phyloP scores from a whole-genome alignment of 345 rosid genomes.

The Euphorbia tirucalli region DNA sequence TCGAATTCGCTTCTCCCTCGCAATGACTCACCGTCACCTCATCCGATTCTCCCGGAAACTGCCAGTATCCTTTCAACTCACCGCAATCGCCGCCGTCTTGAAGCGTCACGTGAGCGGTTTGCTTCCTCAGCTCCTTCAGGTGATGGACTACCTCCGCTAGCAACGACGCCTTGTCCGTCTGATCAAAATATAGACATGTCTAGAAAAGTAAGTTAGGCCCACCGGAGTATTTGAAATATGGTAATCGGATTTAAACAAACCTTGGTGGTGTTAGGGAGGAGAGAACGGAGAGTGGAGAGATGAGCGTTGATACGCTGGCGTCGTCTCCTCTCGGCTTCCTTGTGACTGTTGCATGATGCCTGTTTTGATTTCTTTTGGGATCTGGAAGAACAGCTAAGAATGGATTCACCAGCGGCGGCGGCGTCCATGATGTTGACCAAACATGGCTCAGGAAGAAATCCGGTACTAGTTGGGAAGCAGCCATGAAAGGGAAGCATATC shows the following conservation, averaged over 20 bases:
- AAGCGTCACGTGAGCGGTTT: conserved; percentile 38
- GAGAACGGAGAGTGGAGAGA: conserved; percentile 57
- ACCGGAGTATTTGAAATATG: no score
- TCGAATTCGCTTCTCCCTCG: conserved; percentile 20
- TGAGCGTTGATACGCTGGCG: conserved; percentile 61
- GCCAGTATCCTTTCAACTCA: conserved; percentile 16
- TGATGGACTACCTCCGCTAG: conserved; percentile 76
- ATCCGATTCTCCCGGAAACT: conserved; percentile 44
- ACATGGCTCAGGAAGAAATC: conserved; percentile 13
- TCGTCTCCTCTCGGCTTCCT: conserved; percentile 59
- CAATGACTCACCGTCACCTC: conserved; percentile 34
- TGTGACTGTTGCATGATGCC: conserved; percentile 49
- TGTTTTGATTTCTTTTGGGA: conserved; percentile 24
- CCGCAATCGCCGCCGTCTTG: conserved; percentile 17
- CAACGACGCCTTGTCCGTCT: conserved; percentile 85
- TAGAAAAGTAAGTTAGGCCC: no score
- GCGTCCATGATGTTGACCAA: conserved; percentile 18
- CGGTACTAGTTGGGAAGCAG: conserved; percentile 1
- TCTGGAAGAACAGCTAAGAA: conserved; percentile 20
- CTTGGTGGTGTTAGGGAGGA: conserved; percentile 51
- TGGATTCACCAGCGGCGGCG: conserved; percentile 22
- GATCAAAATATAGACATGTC: no score
- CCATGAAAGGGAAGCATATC: conserved; percentile 34
- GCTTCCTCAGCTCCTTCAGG: conserved; percentile 50
- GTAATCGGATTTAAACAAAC: no score